Evolutionary conservation across 306 rosid genomes (phyloP), one percentile per base, ranked within the genome.

Genomic region (Medicago lupulina): DNA sequence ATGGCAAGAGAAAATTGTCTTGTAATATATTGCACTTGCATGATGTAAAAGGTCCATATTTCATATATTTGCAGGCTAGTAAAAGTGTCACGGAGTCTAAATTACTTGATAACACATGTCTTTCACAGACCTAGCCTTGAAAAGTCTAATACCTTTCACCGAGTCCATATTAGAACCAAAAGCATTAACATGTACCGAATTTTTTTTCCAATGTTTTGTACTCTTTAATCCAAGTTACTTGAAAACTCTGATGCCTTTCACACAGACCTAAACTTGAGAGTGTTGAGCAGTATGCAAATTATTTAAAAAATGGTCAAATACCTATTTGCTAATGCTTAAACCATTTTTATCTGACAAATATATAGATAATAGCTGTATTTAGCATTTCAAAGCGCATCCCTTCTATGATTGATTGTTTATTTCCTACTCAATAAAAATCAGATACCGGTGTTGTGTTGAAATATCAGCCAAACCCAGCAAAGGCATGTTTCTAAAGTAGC

Each of bases 301-400:
- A 8, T 67, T 7, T 21, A 50, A 49, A 36, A 60, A 57, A 16
- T n/a, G 54, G 34, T 14, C 53, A 51, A 61, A 54, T 7, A 41
- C 60, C 43, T 41, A 28, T 41, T 18, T 51, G 64, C 39, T 64
- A 69, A 46, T 47, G 70, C 54, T 17, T 25, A 40, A 21, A 63
- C 46, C 25, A 76, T 49, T 36, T 21, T 51, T 70, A 75, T 74
- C 61, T 34, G 14, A 63, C 60, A 46, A 50, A 57, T 66, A 44
- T 73, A 80, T 44, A 14, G 18, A 57, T 15, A 8, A 14, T 39
- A 53, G 16, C 1, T 21, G 12, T 18, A 59, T 73, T 50, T 40
- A 23, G n/a, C 72, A 25, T 17, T 25, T 51, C 28, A 55, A 73
- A 44, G 14, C 43, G 43, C 17, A 39, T 69, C 71, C 23, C 49